Evolutionary conservation across 805 yeast species (phyloP), one percentile per base, ranked within the genome.

Genomic region (Suhomyces sp.): DNA sequence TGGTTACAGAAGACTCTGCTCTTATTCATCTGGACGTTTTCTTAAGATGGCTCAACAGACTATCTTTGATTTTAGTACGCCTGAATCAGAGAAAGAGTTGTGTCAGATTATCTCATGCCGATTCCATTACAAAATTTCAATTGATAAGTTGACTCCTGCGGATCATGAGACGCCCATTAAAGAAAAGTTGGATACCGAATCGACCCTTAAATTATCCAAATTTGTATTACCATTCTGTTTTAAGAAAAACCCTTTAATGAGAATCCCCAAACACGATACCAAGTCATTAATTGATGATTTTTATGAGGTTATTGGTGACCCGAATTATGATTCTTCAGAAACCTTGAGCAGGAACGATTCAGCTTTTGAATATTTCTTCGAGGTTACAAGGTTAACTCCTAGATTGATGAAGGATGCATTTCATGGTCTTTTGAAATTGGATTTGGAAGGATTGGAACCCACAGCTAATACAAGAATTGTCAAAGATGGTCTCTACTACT

Each of bases 41-140:
- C 62, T 93, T 33, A 65, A 68, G 12, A 59, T 83, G 18, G 65
- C 82, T 0, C 83, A 88, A 45, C 63, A 67, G 6, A 68, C 74
- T 13, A 20, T 31, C 59, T 84, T 21, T 63, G 77, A 11, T 46
- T 61, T 1, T 56, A n/a, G n/a, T n/a, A 74, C 18, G 60, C 68
- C 6, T 52, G 59, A 4, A 70, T 54, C 60, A 4, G 90, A 83
- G 29, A 67, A 69, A 6, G 93, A 88, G 28, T 55, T 91, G 30
- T 71, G 87, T 6, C 98, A 91, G 50, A 70, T 87, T 21, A 59
- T 93, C 15, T 70, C 79, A 43, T 93, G 98, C 54, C 72, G 84
- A 7, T 88, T 82, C 48, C 95, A 88, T 28, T 70, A 86, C 33
- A 60, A 66, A 2, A 63, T 88, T 3, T 64, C 80, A 1, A 66